phyloP scores from a whole-genome alignment of 2,329 filamentous ascomycete genomes.

The Penicillium decumbens region DNA sequence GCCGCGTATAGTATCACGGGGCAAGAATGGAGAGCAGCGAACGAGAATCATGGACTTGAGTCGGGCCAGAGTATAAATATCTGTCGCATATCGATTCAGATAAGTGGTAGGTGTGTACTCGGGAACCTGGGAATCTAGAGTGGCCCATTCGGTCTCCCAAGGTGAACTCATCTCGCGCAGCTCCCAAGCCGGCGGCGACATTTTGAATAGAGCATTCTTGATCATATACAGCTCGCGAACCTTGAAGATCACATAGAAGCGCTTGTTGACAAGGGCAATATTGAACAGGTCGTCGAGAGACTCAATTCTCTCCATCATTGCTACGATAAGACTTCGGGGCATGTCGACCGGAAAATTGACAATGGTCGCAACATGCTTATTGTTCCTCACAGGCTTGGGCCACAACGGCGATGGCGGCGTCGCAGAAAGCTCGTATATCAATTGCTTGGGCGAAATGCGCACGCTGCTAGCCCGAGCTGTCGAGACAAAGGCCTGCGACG shows the following conservation, averaged over 20 bases:
- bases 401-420: slow-evolving; percentile 18
- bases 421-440: slow-evolving; percentile 36
- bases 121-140: slow-evolving; percentile 44
- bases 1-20: slow-evolving; percentile 53
- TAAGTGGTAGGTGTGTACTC: slow-evolving; percentile 54
- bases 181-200: slow-evolving; percentile 58
- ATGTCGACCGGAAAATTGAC: slow-evolving; percentile 39
- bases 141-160: slow-evolving; percentile 41
- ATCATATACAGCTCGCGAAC: slow-evolving; percentile 53
- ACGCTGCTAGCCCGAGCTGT: slow-evolving; percentile 21
- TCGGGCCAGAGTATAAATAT: slow-evolving; percentile 51
- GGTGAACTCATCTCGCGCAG: slow-evolving; percentile 55
- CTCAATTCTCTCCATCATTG: slow-evolving; percentile 49
- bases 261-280: slow-evolving; percentile 51
- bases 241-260: slow-evolving; percentile 57
- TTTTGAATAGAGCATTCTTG: slow-evolving; percentile 48
- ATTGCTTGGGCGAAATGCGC: slow-evolving; percentile 18
- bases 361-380: slow-evolving; percentile 13
- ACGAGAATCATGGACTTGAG: slow-evolving; percentile 55
- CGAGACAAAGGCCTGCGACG: slow-evolving; percentile 13
- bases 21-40: slow-evolving; percentile 54
- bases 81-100: slow-evolving; percentile 48
- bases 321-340: slow-evolving; percentile 49
- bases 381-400: background rate
- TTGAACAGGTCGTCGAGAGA: slow-evolving; percentile 54